Conservation (phyloP, 2,329 filamentous ascomycete species). For the Annulohypoxylon truncatum region DNA sequence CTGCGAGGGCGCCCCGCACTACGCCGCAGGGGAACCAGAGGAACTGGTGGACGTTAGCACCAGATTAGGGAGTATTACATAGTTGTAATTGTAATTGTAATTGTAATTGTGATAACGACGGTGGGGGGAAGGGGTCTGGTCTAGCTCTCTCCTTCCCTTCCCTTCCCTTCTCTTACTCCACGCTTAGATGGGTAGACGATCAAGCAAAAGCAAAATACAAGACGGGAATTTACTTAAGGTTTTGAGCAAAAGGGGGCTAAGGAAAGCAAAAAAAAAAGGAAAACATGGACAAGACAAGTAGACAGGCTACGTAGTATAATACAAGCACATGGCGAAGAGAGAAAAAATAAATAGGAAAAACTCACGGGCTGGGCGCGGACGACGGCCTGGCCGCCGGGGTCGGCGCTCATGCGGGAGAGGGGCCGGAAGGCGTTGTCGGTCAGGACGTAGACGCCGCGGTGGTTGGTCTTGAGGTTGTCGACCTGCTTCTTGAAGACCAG, state of each 20-base stretch:
- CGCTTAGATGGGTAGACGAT: too few species aligned
- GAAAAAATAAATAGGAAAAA: slow-evolving; percentile 33
- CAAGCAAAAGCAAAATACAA: too few species aligned
- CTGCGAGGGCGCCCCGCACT: slow-evolving; percentile 90
- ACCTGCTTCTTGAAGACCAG: slow-evolving; percentile 96
- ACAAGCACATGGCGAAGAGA: neutral
- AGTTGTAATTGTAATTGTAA: too few species aligned
- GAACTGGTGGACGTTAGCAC: slow-evolving; percentile 67
- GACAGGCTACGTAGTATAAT: too few species aligned
- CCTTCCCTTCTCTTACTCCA: too few species aligned
- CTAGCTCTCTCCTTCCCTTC: neutral
- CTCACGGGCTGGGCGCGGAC: slow-evolving; percentile 82
- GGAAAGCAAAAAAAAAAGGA: too few species aligned
- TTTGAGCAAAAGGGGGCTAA: too few species aligned
- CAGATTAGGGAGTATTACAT: neutral
- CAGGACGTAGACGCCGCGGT: slow-evolving; percentile 94
- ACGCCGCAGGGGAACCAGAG: slow-evolving; percentile 96
- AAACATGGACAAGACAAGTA: neutral
- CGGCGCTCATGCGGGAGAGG: slow-evolving; percentile 88
- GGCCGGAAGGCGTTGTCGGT: slow-evolving; percentile 94
- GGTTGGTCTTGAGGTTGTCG: slow-evolving; percentile 98
- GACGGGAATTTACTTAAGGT: too few species aligned
- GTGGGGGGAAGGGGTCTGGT: neutral
- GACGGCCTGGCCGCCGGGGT: slow-evolving; percentile 78
- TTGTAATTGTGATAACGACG: neutral